Base-by-base conservation (phyloP, 2,329 filamentous ascomycete genomes). In the Biscogniauxia mediterranea region DNA sequence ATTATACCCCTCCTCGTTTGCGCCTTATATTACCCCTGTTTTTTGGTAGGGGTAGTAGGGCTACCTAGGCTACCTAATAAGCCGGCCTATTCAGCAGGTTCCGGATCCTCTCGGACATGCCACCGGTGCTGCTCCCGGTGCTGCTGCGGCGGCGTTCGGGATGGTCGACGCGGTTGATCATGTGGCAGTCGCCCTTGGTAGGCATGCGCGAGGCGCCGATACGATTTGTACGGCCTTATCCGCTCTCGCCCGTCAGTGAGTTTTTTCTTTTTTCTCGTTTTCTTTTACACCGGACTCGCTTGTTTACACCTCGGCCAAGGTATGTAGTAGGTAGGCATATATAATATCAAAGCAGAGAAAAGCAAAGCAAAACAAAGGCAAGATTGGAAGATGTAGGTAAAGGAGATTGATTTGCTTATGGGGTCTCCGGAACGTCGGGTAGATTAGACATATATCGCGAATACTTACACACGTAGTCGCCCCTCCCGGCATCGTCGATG, bases 401-500 rank as follows among this genome's bases (percentile, higher is more conserved):
- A 8, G 28, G 28, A 9, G 28, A 13, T 32, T 4, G 28, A 32
- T 32, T 32, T 32, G 28, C 28, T 32, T 32, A 32, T 32, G 11
- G 28, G 3, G 11, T 32, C 28, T 32, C 11, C 28, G 28, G 28
- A 56, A 19, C 9, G 54, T 53, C 42, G 42, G 46, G 23, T 13
- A n/a, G 15, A 21, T 38, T 15, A 17, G 21, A 55, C 19, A 51
- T 3, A 52, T 32, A 5, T 11, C 42, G 23, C 15, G 19, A 20
- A 11, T 51, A 63, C 72, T 69, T 59, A 74, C 72, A 73, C 20
- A 69, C 67, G 46, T 63, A 73, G 61, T 74, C 72, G 15, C 65
- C 69, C 6, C 72, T 68, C 8, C 71, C 71, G 9, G 72, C 71
- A 61, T 74, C 71, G 59, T 73, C 70, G 15, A 74, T 55, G 5